These are phyloP conservation scores for Solanum chiquidenum DNA, from an alignment of 257 asterid species.

Conservation along the genomic window DNA sequence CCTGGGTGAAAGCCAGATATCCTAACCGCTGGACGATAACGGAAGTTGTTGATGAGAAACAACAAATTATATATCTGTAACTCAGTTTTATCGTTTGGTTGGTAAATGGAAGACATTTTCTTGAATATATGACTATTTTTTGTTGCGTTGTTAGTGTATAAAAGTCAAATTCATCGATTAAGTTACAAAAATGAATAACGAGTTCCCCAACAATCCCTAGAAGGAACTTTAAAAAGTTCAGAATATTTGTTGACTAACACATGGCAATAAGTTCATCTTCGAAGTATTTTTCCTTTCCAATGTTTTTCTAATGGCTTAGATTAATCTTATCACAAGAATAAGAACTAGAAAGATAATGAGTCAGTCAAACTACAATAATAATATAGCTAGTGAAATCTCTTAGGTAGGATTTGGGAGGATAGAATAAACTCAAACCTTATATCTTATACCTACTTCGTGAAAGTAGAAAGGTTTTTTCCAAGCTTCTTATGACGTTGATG, in stretches of 20 bases:
- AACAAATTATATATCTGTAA: no score
- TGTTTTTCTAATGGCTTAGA: background rate
- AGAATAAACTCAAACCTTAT: background rate
- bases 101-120: background rate
- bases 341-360: background rate
- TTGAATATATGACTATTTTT: background rate
- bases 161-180: background rate
- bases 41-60: background rate
- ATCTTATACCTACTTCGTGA: background rate
- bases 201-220: background rate
- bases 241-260: background rate
- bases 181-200: background rate
- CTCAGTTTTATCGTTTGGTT: background rate
- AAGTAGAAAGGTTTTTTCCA: background rate
- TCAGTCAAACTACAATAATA: background rate
- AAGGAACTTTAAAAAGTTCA: background rate
- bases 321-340: background rate
- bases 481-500: background rate
- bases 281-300: background rate
- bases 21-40: slow-evolving; percentile 94
- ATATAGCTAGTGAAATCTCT: background rate
- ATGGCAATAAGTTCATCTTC: background rate
- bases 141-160: background rate
- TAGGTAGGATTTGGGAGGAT: background rate
- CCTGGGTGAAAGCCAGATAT: slow-evolving; percentile 97